Evolutionary conservation across 2,329 filamentous ascomycete genomes (phyloP).

Genomic region (Aspergillus ustus): DNA sequence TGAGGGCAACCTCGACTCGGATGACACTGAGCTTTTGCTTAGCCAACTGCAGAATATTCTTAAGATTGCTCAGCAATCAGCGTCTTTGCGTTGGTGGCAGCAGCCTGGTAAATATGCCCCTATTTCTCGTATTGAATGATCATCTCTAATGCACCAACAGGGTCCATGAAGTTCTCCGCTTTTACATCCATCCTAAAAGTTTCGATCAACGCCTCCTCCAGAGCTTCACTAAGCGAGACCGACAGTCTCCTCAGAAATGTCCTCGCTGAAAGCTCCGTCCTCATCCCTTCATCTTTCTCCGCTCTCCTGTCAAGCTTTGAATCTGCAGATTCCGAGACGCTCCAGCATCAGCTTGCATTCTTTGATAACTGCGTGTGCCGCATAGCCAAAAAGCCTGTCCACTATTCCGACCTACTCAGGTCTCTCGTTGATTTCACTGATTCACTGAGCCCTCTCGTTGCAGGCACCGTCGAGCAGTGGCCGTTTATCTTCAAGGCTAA

Average conservation of each 20-base stretch:
- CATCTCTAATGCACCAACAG: constrained; percentile 21
- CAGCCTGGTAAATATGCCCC: constrained; percentile 58
- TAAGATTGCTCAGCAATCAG: constrained; percentile 77
- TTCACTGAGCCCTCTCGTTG: constrained; percentile 66
- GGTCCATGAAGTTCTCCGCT: constrained; percentile 47
- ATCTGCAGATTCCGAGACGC: constrained; percentile 34
- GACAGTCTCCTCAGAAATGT: constrained; percentile 40
- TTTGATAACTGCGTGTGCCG: constrained; percentile 82
- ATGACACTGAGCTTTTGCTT: constrained; percentile 62
- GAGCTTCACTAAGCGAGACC: constrained; percentile 39
- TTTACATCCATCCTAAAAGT: constrained; percentile 49
- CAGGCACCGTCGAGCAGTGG: constrained; percentile 77
- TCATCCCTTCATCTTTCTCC: constrained; percentile 43
- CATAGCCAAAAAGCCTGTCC: constrained; percentile 76
- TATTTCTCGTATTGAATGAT: neutral
- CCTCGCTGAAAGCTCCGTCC: constrained; percentile 42
- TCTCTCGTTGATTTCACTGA: constrained; percentile 41
- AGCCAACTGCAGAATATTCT: constrained; percentile 83
- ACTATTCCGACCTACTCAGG: constrained; percentile 67
- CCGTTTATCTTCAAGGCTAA: constrained; percentile 66
- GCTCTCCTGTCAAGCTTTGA: constrained; percentile 45
- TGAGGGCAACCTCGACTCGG: constrained; percentile 46
- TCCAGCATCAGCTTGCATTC: constrained; percentile 65
- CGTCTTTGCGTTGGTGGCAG: constrained; percentile 88
- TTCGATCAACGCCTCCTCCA: constrained; percentile 35